These are phyloP conservation scores for Thielaviopsis euricoi DNA, from an alignment of 2,329 filamentous ascomycete species.

Conservation along the genomic window DNA sequence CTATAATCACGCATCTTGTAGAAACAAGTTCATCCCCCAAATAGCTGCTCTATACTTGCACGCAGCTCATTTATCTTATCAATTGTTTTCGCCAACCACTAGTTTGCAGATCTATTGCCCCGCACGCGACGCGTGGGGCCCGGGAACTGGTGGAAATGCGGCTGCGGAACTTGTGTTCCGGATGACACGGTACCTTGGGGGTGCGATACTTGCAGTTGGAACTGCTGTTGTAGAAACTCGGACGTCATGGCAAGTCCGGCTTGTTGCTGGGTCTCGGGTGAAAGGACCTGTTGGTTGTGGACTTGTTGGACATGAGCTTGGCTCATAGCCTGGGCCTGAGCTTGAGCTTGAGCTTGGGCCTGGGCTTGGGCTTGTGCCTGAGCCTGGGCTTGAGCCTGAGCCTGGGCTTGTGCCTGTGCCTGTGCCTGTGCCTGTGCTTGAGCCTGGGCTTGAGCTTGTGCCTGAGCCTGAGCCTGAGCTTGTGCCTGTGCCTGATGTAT, in stretches of 20 bases:
- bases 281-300: not conserved
- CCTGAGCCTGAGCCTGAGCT: not conserved
- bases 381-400: slow-evolving; percentile 7
- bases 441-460: slow-evolving; percentile 2
- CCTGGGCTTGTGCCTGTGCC: slow-evolving; percentile 16
- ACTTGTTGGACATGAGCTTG: not conserved
- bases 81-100: no score
- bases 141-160: slow-evolving; percentile 8
- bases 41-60: not conserved
- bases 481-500: not conserved
- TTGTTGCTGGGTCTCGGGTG: not conserved
- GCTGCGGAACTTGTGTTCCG: slow-evolving; percentile 3
- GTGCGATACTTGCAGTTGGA: slow-evolving; percentile 7
- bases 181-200: not conserved
- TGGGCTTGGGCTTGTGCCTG: not conserved
- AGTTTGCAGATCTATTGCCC: not conserved
- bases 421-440: slow-evolving; percentile 13
- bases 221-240: slow-evolving; percentile 10
- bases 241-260: not conserved
- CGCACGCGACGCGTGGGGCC: slow-evolving; percentile 5
- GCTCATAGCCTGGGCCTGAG: not conserved
- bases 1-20: not conserved
- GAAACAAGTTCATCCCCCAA: not conserved
- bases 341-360: not conserved
- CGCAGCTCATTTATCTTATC: not conserved